Base-by-base conservation (phyloP, 345 rosid species). In the Gossypium australe region DNA sequence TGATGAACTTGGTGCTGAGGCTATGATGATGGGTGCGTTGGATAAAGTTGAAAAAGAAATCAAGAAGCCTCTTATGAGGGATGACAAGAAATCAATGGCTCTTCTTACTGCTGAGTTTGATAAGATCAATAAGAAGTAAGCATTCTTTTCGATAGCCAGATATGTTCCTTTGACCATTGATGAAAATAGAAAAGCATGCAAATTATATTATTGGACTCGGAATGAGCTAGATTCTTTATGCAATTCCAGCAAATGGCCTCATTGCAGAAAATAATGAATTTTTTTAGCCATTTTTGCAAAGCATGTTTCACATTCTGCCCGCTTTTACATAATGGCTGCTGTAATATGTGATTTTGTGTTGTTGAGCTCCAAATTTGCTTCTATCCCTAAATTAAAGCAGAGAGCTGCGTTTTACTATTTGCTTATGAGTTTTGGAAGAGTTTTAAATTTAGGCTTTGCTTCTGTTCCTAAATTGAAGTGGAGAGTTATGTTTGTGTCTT, bases 1-100 rank as follows among this genome's bases (percentile, higher is more conserved):
- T 70, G 98, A 93, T 82, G 97, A 89, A 76, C 89, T 85, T 57
- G 99, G 98, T 82, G 91, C 87, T 11, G 99, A 96, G 88, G 88
- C 89, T 74, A 87, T 92, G 99, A 96, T 92, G 97, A 87, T 96
- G 75, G 97, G 89, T 77, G 97, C 98, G 58, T 73, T 96, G 81
- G 99, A 93, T 70, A 96, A 92, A 81, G 88, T 93, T 73, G 99
- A 96, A 71, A 90, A 87, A 41, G 95, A 96, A 72, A 85, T 91
- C 25, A 93, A 96, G 86, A 90, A 90, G 78, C 99, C 98, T 85
- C 94, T 96, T 56, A 69, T 96, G 94, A 90, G 98, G 87, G 77
- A 84, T 60, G 99, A 96, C 77, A 87, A 90, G 93, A 88, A 90
- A 84, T 93, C 87, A 78, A 92, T 93, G 98, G 85, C 90, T 72